A percentile compares a stretch with the other conserved stretches of the same genome.
Evolutionary conservation across 1,139 yeast genomes (phyloP).

Genomic region (Arxiozyma heterogenica): DNA sequence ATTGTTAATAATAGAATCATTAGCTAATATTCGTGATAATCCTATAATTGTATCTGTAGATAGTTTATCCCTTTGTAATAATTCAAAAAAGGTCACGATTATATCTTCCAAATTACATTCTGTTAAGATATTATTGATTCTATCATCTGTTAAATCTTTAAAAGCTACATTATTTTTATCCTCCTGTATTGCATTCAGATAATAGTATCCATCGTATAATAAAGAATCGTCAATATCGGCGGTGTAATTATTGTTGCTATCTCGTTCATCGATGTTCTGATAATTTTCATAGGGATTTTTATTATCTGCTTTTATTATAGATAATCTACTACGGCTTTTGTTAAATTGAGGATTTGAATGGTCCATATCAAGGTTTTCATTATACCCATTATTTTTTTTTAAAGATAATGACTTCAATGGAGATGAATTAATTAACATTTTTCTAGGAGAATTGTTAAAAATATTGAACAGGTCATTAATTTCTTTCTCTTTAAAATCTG

Average conservation of each 20-base stretch:
- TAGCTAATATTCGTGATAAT: slow-evolving; percentile 9
- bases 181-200: slow-evolving; percentile 6
- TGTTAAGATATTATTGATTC: slow-evolving; percentile 5
- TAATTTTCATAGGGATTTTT: not conserved
- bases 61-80: not conserved
- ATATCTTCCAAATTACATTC: slow-evolving; percentile 11
- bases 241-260: slow-evolving; percentile 1
- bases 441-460: not conserved
- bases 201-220: slow-evolving; percentile 8
- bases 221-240: slow-evolving; percentile 5
- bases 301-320: not conserved
- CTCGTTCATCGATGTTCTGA: not conserved
- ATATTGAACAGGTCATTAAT: slow-evolving; percentile 4
- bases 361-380: not conserved
- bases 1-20: slow-evolving; percentile 15
- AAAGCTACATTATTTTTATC: not conserved
- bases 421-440: slow-evolving; percentile 1
- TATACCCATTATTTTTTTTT: not conserved
- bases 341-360: not conserved
- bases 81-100: slow-evolving; percentile 3
- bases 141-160: slow-evolving; percentile 1
- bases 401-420: slow-evolving; percentile 5
- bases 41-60: not conserved
- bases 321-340: not conserved
- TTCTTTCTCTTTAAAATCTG: slow-evolving; percentile 20